phyloP scores from a whole-genome alignment of 371 early-diverging fungal genomes.

The Mortierella sp. region DNA sequence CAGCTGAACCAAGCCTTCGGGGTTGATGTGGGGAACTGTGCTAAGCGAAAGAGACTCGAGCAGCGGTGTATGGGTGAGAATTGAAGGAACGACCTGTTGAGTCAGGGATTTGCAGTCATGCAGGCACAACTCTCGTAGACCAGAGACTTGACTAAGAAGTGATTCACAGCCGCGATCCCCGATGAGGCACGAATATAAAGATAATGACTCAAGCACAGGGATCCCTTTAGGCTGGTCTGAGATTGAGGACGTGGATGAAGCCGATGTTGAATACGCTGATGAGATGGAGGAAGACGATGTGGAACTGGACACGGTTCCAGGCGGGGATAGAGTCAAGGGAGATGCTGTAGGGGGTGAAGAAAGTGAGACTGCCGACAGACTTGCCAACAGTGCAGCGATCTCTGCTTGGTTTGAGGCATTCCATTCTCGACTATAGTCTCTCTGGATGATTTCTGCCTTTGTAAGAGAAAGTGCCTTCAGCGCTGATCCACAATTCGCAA shows the following conservation, averaged over 20 bases:
- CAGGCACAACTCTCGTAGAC: conserved; percentile 24
- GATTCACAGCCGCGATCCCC: conserved; percentile 30
- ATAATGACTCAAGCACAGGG: conserved; percentile 24
- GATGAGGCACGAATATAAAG: conserved; percentile 30
- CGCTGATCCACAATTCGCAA: conserved; percentile 28
- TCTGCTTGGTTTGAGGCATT: conserved; percentile 16
- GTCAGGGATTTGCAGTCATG: conserved; percentile 30
- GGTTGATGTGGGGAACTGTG: conserved; percentile 26
- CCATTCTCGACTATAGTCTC: conserved; percentile 16
- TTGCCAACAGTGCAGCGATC: conserved; percentile 27
- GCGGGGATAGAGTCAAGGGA: not conserved
- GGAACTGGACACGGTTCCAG: conserved; percentile 13
- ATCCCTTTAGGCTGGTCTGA: not conserved
- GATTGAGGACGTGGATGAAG: conserved; percentile 13
- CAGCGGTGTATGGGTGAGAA: conserved; percentile 25
- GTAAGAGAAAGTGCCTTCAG: conserved; percentile 34
- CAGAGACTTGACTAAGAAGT: conserved; percentile 25
- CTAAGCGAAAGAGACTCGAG: conserved; percentile 36
- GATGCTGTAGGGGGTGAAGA: conserved; percentile 4
- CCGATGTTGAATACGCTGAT: conserved; percentile 14
- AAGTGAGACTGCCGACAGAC: conserved; percentile 16
- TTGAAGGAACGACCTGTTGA: conserved; percentile 20
- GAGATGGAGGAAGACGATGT: conserved; percentile 26
- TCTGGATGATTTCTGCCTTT: conserved; percentile 27
- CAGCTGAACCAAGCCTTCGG: conserved; percentile 15